Evolutionary conservation across 1,284 basidiomycete species (phyloP), one percentile per base, ranked within the genome.

Genomic region (Tylopilus microsporus): DNA sequence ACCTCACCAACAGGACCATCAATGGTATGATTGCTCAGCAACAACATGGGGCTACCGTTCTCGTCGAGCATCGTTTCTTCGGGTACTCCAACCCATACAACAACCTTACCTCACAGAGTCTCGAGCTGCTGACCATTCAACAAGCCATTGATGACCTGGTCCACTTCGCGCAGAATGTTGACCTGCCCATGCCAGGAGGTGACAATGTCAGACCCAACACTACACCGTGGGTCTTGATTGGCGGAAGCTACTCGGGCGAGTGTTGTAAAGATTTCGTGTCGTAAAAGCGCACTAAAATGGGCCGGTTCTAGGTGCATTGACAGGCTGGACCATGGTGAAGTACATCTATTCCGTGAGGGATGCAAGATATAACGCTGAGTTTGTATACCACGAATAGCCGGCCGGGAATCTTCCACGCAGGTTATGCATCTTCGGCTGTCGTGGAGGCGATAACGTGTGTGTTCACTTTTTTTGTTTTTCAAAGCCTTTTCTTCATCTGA

Each of bases 321-420:
- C 83, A 2, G 82, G 82, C 62, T 90, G 83, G 81, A 84, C 86
- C 1, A 83, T 89, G 82, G 82, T 83, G 54, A 83, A 85, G 87
- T 87, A 61, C 66, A 80, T 73, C 10, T 18, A 42, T 52, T 53
- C 15, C 12, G 30, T 8, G 30, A 32, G 30, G 30, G 30, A 8
- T 32, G 30, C 30, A 8, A 32, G 30, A 6, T 8, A 8, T 8
- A 32, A 6, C 30, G 30, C 30, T 32, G 7, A 32, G 30, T 32
- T 32, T 6, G 30, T 32, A 6, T 8, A 32, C 30, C 7, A 32
- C 30, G 30, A 32, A 16, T 6, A 10, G 50, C 1, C 30, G 7
- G 30, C 30, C 30, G 30, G 1, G 9, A 9, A n/a, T 32, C 10
- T 36, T 37, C 10, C 19, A 42, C 46, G 30, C 30, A 8, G 30